Evolutionary conservation across 1,139 yeast genomes (phyloP).

Genomic region (Diutina neorugosa): DNA sequence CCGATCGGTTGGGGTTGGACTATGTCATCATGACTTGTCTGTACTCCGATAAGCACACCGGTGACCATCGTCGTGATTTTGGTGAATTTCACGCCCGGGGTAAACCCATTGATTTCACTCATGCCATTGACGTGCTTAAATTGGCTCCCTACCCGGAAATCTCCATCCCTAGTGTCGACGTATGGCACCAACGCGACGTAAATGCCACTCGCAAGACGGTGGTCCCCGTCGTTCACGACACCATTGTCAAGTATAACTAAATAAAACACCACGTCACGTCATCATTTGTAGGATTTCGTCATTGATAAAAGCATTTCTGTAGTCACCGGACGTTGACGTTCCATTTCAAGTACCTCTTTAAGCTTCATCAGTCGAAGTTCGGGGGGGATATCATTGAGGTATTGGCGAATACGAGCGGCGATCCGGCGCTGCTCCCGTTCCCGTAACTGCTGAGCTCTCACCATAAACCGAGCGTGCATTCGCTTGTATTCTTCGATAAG

Average conservation of each 20-base stretch:
- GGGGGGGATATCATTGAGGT: background rate
- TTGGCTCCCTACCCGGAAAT: conserved; percentile 3
- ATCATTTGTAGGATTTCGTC: background rate
- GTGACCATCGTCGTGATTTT: conserved; percentile 45
- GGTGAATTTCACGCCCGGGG: conserved; percentile 22
- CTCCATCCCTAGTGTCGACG: conserved; percentile 9
- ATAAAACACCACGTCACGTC: background rate
- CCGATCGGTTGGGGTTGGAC: conserved; percentile 33
- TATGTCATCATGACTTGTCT: conserved; percentile 27
- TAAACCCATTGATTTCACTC: conserved; percentile 15
- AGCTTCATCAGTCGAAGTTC: background rate
- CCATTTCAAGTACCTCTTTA: background rate
- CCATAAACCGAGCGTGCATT: background rate
- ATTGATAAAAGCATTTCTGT: background rate
- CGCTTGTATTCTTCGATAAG: background rate
- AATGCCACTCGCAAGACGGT: conserved; percentile 75
- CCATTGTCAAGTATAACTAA: conserved; percentile 9
- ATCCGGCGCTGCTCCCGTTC: background rate
- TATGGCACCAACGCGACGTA: conserved; percentile 42
- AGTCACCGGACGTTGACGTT: background rate
- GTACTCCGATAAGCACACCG: conserved; percentile 12
- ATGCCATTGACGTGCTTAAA: conserved; percentile 7
- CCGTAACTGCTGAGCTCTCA: background rate
- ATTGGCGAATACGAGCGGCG: background rate
- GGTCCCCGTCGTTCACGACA: conserved; percentile 46